Conservation (phyloP, 306 rosid genomes). For the Cotoneaster glaucophyllus region DNA sequence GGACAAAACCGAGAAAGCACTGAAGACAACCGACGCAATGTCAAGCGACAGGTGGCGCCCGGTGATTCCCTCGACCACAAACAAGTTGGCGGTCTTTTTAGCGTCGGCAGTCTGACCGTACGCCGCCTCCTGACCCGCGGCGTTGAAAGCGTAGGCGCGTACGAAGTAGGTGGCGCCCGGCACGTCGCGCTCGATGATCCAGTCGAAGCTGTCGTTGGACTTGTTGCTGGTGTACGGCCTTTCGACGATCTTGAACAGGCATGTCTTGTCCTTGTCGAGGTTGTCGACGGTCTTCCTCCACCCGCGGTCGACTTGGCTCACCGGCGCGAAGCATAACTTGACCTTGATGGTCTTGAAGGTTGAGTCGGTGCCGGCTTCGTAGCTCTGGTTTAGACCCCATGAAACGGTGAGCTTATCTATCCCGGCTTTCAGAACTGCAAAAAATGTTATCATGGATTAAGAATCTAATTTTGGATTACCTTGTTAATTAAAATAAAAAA, state of each 20-base stretch:
- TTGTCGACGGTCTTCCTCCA: constrained; percentile 85
- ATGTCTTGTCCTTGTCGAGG: constrained; percentile 69
- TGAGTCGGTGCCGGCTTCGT: constrained; percentile 48
- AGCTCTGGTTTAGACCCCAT: constrained; percentile 53
- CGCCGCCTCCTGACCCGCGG: constrained; percentile 40
- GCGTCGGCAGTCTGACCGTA: constrained; percentile 61
- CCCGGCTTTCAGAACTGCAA: constrained; percentile 67
- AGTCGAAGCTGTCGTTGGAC: constrained; percentile 40
- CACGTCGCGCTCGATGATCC: constrained; percentile 41
- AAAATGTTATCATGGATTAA: not conserved
- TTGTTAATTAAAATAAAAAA: not conserved
- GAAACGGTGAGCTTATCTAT: constrained; percentile 49
- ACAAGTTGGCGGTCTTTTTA: constrained; percentile 40
- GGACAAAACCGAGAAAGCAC: constrained; percentile 73
- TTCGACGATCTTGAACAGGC: constrained; percentile 42
- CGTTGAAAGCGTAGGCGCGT: constrained; percentile 66
- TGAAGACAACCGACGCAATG: constrained; percentile 61
- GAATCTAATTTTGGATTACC: not conserved
- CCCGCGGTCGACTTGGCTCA: constrained; percentile 72
- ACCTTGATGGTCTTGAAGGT: constrained; percentile 55
- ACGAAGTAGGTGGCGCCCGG: constrained; percentile 70
- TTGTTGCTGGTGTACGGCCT: constrained; percentile 40
- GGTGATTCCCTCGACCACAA: constrained; percentile 45
- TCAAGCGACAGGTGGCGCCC: constrained; percentile 83
- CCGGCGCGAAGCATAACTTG: constrained; percentile 72